These are phyloP conservation scores for Marvania coccoides DNA, from an alignment of 139 green algal genomes.

Conservation along the genomic window DNA sequence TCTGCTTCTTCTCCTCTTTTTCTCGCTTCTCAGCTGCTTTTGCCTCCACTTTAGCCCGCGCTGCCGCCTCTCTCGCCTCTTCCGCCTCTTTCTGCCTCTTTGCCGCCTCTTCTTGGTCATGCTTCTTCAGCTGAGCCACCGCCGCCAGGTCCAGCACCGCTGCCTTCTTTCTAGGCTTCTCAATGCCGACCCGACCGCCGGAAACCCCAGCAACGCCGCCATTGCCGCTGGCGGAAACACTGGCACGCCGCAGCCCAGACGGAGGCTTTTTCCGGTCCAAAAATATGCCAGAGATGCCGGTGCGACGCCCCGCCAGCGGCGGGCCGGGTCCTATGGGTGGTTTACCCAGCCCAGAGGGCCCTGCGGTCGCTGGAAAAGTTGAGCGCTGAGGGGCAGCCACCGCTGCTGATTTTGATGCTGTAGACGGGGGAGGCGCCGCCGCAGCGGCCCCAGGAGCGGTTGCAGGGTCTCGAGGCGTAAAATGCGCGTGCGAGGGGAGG, in stretches of 20 bases:
- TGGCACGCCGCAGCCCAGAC: no score
- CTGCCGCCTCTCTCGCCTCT: not conserved
- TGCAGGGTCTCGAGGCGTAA: constrained; percentile 1
- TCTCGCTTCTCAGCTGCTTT: constrained; percentile 12
- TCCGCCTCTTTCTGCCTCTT: constrained; percentile 1
- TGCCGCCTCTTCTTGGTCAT: not conserved
- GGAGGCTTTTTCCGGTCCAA: no score
- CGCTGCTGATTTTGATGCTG: not conserved
- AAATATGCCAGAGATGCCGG: no score
- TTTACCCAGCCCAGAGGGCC: not conserved
- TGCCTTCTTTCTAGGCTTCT: constrained; percentile 4
- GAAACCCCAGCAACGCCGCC: not conserved
- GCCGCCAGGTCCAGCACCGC: constrained; percentile 5
- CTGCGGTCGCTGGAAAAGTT: not conserved
- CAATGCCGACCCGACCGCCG: not conserved
- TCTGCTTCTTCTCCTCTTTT: constrained; percentile 5
- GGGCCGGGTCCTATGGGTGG: not conserved
- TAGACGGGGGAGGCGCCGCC: not conserved
- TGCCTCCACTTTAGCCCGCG: not conserved
- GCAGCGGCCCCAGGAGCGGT: not conserved
- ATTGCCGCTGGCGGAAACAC: not conserved
- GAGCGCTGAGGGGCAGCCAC: not conserved
- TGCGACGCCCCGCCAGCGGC: not conserved
- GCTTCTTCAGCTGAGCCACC: not conserved
- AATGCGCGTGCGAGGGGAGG: constrained; percentile 6